These are phyloP conservation scores for Carex arenaria DNA, from an alignment of 202 grass and related monocot genomes.

Conservation along the genomic window DNA sequence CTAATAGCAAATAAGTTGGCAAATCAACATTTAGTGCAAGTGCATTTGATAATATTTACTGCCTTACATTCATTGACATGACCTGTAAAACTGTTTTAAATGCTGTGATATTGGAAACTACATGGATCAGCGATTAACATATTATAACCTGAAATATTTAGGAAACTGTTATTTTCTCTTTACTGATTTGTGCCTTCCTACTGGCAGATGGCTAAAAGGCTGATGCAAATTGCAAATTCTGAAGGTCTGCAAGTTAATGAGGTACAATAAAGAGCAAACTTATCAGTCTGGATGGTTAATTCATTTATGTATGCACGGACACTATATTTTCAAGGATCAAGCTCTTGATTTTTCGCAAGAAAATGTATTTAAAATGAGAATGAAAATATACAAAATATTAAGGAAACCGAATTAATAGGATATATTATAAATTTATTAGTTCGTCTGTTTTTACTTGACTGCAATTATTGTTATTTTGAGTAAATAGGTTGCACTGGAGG, in stretches of 20 bases:
- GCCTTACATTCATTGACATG: not conserved
- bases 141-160: not conserved
- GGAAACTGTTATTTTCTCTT: not conserved
- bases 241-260: constrained; percentile 96
- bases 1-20: not conserved
- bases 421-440: not conserved
- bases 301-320: not conserved
- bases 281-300: not conserved
- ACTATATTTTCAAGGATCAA: not conserved
- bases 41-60: not conserved
- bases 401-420: not conserved
- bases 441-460: not conserved
- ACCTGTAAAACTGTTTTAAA: not conserved
- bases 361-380: not conserved
- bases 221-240: constrained; percentile 89
- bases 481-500: constrained; percentile 84
- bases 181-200: not conserved
- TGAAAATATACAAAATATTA: not conserved
- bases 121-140: not conserved
- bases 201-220: constrained; percentile 92
- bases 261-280: constrained; percentile 27
- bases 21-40: not conserved
- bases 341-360: not conserved
- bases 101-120: not conserved
- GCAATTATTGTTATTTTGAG: not conserved